Base-by-base conservation (phyloP, 2,329 filamentous ascomycete species). In the Cordyceps fumosorosea region DNA sequence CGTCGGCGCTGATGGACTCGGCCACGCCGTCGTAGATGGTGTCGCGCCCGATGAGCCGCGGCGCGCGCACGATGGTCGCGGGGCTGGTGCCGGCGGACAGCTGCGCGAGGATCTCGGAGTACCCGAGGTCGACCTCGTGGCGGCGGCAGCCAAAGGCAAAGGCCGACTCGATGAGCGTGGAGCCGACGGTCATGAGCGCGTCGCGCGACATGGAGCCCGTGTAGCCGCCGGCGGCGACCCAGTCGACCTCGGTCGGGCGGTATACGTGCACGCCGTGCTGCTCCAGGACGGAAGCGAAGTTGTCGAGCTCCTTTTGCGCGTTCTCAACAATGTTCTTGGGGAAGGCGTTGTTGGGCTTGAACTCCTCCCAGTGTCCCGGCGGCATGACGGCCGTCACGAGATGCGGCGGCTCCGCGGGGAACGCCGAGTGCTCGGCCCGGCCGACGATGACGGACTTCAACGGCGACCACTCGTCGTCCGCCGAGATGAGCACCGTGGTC, bases 191-290 rank as follows among this genome's bases (percentile, higher is more conserved):
- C 66, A 74, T 69, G 10, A 73, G 53, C 8, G 67, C 66, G 57
- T 74, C 72, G n/a, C 71, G 67, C 4, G 71, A 69, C 70, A 74
- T 74, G 37, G 71, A 66, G 8, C 70, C 70, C 0, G 71, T 73
- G 62, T 73, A 74, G 40, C 69, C 69, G 58, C 65, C 65, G 55
- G 66, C 62, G 54, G 68, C 67, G n/a, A 62, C 24, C 68, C 68
- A 69, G 57, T 68, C 58, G 16, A 67, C 62, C 34, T 42, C n/a
- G 3, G 59, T 47, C 2, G 68, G 68, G 14, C 69, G 65, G 56
- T 71, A 67, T 16, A 71, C 68, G 5, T 62, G 64, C 22, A 69
- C 60, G 1, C 69, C 68, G 14, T 66, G 61, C 7, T 59, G 20
- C 56, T 69, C 57, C 29, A 70, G 63, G 37, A 70, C 64, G 0